A percentile compares a stretch with the other conserved stretches of the same genome.
Evolutionary conservation across 768 basidiomycete species (phyloP).

Genomic region (Mycena galericulata): DNA sequence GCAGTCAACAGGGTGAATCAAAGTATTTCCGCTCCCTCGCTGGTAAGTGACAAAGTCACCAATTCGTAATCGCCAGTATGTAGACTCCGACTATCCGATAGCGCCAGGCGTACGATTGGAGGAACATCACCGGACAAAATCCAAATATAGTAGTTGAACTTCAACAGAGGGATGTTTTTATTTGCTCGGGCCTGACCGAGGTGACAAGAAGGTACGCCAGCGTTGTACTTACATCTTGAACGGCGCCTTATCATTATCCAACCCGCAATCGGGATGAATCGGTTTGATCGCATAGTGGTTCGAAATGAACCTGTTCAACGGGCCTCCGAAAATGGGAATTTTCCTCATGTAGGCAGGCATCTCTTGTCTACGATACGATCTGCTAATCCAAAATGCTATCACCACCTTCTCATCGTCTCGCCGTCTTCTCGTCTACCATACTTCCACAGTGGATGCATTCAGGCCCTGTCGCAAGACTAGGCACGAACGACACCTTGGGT

Average conservation of each 20-base stretch:
- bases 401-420: slow-evolving; percentile 3
- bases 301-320: too few species aligned
- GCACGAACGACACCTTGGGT: slow-evolving; percentile 4
- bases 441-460: neutral
- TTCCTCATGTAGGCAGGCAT: too few species aligned
- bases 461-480: neutral
- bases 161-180: too few species aligned
- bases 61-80: too few species aligned
- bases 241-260: neutral
- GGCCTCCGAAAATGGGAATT: too few species aligned
- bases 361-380: too few species aligned
- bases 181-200: too few species aligned
- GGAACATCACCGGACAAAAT: neutral
- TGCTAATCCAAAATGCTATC: neutral
- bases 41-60: too few species aligned
- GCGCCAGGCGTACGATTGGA: neutral
- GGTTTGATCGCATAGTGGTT: neutral
- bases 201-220: neutral
- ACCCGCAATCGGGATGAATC: neutral
- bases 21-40: too few species aligned
- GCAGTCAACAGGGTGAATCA: too few species aligned
- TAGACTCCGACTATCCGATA: too few species aligned
- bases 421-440: neutral
- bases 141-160: neutral
- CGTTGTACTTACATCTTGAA: neutral